Evolutionary conservation across 2,329 filamentous ascomycete species (phyloP), one percentile per base, ranked within the genome.

Genomic region (Trichoderma koningiopsis): DNA sequence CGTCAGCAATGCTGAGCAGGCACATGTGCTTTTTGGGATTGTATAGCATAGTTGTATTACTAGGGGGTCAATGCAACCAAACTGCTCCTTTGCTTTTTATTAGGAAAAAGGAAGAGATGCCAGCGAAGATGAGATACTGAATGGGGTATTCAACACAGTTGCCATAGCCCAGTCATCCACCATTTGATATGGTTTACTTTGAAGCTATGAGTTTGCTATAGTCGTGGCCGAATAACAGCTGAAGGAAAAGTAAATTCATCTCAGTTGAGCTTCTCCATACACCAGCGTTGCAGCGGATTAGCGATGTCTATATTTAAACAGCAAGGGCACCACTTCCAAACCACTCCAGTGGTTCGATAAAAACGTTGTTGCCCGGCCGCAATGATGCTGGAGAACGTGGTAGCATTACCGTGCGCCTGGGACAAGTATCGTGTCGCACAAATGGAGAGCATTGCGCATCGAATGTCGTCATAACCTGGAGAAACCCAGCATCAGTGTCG

Each of bases 261-360:
- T 56, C 29, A 22, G 43, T 43, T 27, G 61, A 43, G 61, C 29
- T 57, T 22, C n/a, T 49, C 35, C 62, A 47, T 57, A 65, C 16
- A 29, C 19, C 53, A 40, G 53, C 29, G 62, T 57, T 65, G 14
- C 62, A 65, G 52, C 31, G 49, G 62, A 65, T 57, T 65, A 53
- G 53, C 52, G 62, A 65, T 19, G n/a, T 47, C 33, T 31, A 53
- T 37, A 43, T 43, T 43, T 43, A 22, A 35, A 27, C 19, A n/a
- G 52, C 53, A 66, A 27, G 63, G 63, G 63, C 63, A 47, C 27
- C 52, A 47, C 37, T 10, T 27, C 37, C 40, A 43, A 14, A 43
- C 57, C 35, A 27, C 33, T 59, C 35, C 13, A 67, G 55, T 58
- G 63, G 55, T 49, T 67, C 55, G 53, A 67, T 33, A 5, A 59